Evolutionary conservation across 23 red algal genomes (phyloP), one percentile per base, ranked within the genome.

Genomic region (Gracilaria vermiculophylla): DNA sequence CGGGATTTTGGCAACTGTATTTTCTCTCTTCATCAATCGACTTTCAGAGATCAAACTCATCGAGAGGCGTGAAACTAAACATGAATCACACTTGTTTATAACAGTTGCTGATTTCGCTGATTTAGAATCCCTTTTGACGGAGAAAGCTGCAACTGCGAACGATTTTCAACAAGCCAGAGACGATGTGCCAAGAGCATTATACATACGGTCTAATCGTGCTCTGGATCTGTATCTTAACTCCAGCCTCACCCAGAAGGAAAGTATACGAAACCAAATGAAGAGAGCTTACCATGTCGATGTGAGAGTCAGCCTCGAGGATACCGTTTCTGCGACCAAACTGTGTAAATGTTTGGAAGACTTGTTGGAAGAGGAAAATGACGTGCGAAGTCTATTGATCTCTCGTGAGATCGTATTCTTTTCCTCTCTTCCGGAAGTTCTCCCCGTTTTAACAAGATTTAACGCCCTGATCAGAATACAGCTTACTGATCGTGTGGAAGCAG

Each of bases 391-490:
- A 17, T 31, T 32, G 58, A 47, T 73, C 2, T 73, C 67, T 73
- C 67, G 67, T 48, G 67, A 47, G 67, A 45, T 73, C 4, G 39
- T 73, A 20, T 24, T 28, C 39, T 48, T 73, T 16, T 42, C n/a
- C 0, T 20, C 32, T 28, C 13, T 28, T 14, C 67, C 67, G 32
- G 67, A 45, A 28, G 37, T 73, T 47, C 20, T 47, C 33, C 39
- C 44, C 23, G 16, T 73, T 12, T 4, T 73, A 40, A 73, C 36
- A 27, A 73, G 67, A 48, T 45, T 48, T n/a, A 73, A 73, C 19
- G 9, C 36, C 20, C 67, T 73, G 20, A 73, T 28, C 37, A 73
- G 42, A 48, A 73, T 73, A 73, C 67, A 73, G 21, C 28, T 73
- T 42, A 23, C 39, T 47, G 67, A 73, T 12, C 42, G 19, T 13